These are phyloP conservation scores for Cardiospermum halicacabum DNA, from an alignment of 345 rosid genomes.

Conservation along the genomic window DNA sequence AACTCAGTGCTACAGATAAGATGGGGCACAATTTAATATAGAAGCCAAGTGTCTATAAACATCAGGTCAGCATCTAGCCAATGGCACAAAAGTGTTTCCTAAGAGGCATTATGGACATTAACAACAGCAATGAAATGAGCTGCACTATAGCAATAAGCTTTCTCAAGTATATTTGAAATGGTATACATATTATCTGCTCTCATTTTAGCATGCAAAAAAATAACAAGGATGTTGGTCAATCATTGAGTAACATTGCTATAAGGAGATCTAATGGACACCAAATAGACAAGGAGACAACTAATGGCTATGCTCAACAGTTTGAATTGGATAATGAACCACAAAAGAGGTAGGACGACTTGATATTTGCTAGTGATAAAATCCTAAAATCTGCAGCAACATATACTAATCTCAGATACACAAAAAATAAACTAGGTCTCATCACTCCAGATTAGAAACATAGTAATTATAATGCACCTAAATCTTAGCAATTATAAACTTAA, in stretches of 20 bases:
- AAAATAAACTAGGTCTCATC: background rate
- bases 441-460: background rate
- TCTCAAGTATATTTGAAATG: background rate
- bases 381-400: conserved; percentile 2
- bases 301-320: background rate
- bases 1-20: background rate
- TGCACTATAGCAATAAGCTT: background rate
- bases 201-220: background rate
- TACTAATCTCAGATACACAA: background rate
- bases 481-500: background rate
- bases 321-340: background rate
- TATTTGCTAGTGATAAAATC: background rate
- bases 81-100: background rate
- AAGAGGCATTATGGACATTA: background rate
- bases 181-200: background rate
- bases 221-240: background rate
- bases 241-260: background rate
- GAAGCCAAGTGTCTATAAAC: background rate
- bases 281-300: background rate
- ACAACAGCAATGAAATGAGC: background rate
- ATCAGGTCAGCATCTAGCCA: no score
- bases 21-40: background rate
- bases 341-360: background rate
- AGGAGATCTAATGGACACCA: background rate
- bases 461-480: background rate